These are phyloP conservation scores for Wickerhamomyces tratensis DNA, from an alignment of 805 yeast genomes.

Conservation along the genomic window DNA sequence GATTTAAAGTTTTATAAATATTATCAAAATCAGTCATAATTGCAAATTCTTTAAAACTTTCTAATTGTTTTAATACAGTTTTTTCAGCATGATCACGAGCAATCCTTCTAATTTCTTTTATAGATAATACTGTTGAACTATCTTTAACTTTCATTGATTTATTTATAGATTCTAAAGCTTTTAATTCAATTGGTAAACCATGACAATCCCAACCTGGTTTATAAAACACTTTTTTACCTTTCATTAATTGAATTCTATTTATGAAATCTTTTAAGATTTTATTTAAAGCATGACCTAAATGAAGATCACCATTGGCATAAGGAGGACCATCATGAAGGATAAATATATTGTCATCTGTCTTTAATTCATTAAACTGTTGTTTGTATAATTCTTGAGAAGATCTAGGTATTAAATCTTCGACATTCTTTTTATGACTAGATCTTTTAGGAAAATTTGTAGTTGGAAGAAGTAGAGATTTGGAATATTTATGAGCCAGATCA, in stretches of 20 bases:
- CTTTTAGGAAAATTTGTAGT: conserved; percentile 57
- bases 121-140: conserved; percentile 25
- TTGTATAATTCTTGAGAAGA: conserved; percentile 52
- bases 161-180: conserved; percentile 49
- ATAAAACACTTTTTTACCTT: conserved; percentile 57
- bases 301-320: conserved; percentile 92
- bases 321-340: conserved; percentile 97
- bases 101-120: conserved; percentile 49
- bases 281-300: conserved; percentile 87
- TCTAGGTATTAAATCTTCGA: conserved; percentile 35
- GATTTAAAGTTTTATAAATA: conserved; percentile 66
- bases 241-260: conserved; percentile 55
- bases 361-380: conserved; percentile 39
- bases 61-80: conserved; percentile 55
- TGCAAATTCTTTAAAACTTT: conserved; percentile 59
- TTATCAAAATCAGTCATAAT: conserved; percentile 76
- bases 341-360: conserved; percentile 33
- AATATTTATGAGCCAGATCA: conserved; percentile 15
- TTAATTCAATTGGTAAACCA: conserved; percentile 92
- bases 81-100: conserved; percentile 63
- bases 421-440: conserved; percentile 36
- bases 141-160: conserved; percentile 21
- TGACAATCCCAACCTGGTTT: conserved; percentile 99
- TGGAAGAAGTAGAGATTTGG: conserved; percentile 39
- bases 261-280: conserved; percentile 84